Conservation (phyloP, 495 filamentous ascomycete genomes). For the Aspergillus nidulans region DNA sequence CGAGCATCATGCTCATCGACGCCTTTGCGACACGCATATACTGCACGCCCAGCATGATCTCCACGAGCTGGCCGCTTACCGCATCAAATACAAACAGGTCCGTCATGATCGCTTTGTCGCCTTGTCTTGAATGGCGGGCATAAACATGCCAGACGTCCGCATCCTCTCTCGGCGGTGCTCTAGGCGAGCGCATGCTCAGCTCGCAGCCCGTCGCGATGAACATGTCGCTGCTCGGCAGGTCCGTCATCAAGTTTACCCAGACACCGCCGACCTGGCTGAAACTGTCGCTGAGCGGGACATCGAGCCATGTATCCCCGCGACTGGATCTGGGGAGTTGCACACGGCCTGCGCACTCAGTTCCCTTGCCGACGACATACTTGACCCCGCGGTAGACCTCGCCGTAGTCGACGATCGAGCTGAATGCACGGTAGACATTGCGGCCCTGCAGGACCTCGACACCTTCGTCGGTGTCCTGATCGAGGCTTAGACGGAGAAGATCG, state of each 20-base stretch:
- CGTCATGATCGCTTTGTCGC: conserved; percentile 31
- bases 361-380: conserved; percentile 35
- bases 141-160: conserved; percentile 34
- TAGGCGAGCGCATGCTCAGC: conserved; percentile 38
- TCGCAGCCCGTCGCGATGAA: conserved; percentile 44
- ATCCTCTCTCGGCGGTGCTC: conserved; percentile 16
- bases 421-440: conserved; percentile 40
- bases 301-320: conserved; percentile 28
- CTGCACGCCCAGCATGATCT: conserved; percentile 45
- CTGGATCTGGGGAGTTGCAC: conserved; percentile 27
- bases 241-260: conserved; percentile 39
- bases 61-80: conserved; percentile 27
- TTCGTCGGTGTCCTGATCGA: conserved; percentile 18
- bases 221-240: conserved; percentile 31
- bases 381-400: conserved; percentile 35
- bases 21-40: conserved; percentile 37
- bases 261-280: conserved; percentile 49
- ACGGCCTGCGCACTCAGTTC: conserved; percentile 34
- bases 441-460: conserved; percentile 43
- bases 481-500: conserved; percentile 17
- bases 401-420: conserved; percentile 43
- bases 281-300: conserved; percentile 25
- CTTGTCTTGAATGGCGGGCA: conserved; percentile 26
- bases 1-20: conserved; percentile 34
- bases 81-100: conserved; percentile 50